Percentiles rank a stretch among this genome's conserved stretches.
Evolutionary conservation across 129 eudicot genomes (phyloP).

Genomic region (Flaveria sonorensis): DNA sequence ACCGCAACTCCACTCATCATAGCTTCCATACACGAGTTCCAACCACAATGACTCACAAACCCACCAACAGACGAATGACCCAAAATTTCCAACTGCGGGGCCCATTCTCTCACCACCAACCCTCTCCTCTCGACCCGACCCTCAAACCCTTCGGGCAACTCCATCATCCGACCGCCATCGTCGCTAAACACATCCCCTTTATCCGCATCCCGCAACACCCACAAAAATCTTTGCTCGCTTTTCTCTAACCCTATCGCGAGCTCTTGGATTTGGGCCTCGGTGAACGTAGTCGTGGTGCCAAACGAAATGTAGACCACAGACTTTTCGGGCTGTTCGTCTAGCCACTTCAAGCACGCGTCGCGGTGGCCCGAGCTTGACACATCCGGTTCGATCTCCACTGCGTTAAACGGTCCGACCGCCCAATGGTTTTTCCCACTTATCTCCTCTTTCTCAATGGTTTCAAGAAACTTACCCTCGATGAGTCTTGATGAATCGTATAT

Average conservation of each 20-base stretch:
- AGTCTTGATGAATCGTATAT: slow-evolving; percentile 45
- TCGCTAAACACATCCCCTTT: slow-evolving; percentile 3
- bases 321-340: slow-evolving; percentile 51
- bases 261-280: slow-evolving; percentile 46
- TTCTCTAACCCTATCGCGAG: slow-evolving; percentile 23
- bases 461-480: slow-evolving; percentile 52
- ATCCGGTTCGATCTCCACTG: slow-evolving; percentile 13
- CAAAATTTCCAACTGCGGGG: slow-evolving; percentile 49
- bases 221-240: slow-evolving; percentile 24
- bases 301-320: slow-evolving; percentile 63
- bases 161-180: not conserved
- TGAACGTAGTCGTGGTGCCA: slow-evolving; percentile 51
- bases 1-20: too few species aligned
- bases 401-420: slow-evolving; percentile 75
- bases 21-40: too few species aligned
- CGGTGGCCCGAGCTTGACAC: not conserved
- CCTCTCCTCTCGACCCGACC: slow-evolving; percentile 36
- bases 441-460: slow-evolving; percentile 34
- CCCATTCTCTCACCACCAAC: slow-evolving; percentile 56
- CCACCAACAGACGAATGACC: too few species aligned
- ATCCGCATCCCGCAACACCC: slow-evolving; percentile 31
- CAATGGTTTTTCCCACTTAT: slow-evolving; percentile 36
- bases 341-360: slow-evolving; percentile 61
- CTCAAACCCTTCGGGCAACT: slow-evolving; percentile 44
- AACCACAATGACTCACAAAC: too few species aligned